A percentile compares a stretch with the other conserved stretches of the same genome.
Conservation (phyloP, 257 asterid genomes). For the Ophiorrhiza pumila region DNA sequence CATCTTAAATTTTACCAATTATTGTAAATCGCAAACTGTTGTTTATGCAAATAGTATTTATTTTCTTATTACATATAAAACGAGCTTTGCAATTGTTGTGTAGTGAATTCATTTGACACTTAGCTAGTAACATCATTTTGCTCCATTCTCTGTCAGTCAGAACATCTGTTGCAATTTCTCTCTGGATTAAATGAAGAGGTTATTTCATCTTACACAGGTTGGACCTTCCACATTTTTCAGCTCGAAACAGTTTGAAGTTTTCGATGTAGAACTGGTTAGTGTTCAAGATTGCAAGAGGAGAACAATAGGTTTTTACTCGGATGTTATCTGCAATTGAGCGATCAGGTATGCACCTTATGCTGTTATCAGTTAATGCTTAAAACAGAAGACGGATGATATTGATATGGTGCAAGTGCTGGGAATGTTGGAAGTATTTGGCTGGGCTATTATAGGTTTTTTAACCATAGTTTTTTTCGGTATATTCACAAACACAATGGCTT, state of each 20-base stretch:
- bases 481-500: not conserved
- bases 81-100: not conserved
- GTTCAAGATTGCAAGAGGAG: conserved; percentile 88
- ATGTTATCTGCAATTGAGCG: conserved; percentile 68
- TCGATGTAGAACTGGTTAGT: conserved; percentile 76
- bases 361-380: not conserved
- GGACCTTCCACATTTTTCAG: conserved; percentile 97
- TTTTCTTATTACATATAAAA: not conserved
- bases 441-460: not conserved
- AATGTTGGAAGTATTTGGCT: not conserved
- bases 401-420: not conserved
- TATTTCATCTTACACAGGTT: conserved; percentile 46
- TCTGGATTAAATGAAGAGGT: conserved; percentile 2
- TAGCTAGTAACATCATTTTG: not conserved
- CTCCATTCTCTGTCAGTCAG: not conserved
- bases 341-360: not conserved
- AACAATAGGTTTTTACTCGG: conserved; percentile 93
- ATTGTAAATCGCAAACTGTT: not conserved
- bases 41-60: not conserved
- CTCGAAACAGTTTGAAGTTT: conserved; percentile 89
- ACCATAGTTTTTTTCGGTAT: not conserved
- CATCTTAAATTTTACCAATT: not conserved
- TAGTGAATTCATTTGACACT: too few relatives aligned
- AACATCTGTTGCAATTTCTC: conserved; percentile 8
- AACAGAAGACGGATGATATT: not conserved